These are phyloP conservation scores for Triticum monococcum DNA, from an alignment of 176 grass and related monocot genomes.

Conservation along the genomic window DNA sequence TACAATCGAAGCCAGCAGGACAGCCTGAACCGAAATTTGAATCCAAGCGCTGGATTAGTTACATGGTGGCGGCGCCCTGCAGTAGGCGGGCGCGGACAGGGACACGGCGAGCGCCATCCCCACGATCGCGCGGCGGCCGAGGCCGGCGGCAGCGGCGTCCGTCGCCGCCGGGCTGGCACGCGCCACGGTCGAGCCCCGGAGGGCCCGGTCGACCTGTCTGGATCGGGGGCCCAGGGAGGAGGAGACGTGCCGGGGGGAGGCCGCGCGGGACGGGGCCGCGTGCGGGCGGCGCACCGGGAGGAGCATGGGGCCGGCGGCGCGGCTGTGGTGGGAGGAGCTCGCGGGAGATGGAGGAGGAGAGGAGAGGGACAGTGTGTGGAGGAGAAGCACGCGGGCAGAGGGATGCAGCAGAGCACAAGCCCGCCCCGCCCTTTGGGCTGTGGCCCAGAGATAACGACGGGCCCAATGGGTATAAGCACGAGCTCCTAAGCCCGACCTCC, in stretches of 20 bases:
- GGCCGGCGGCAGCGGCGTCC: neutral
- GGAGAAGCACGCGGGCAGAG: neutral
- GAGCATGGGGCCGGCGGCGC: neutral
- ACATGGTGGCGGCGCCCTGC: neutral
- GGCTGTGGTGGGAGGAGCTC: neutral
- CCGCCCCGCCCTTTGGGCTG: no score
- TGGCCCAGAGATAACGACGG: no score
- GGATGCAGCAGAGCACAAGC: neutral
- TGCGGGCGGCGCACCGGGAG: neutral
- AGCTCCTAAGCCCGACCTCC: no score
- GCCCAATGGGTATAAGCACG: no score
- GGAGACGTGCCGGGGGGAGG: neutral
- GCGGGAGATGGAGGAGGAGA: neutral
- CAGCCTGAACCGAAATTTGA: neutral
- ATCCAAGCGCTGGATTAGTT: neutral
- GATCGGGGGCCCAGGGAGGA: neutral
- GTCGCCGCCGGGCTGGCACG: neutral
- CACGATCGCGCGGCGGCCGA: constrained; percentile 6
- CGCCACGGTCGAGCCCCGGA: neutral
- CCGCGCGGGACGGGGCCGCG: neutral
- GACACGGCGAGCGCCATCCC: constrained; percentile 3
- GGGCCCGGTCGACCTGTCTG: constrained; percentile 3
- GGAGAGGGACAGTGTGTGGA: neutral
- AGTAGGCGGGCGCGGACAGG: constrained; percentile 5
- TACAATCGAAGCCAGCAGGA: neutral